phyloP scores from a whole-genome alignment of 225 moss, liverwort and hornwort species.

The Marchantia polymorpha region DNA sequence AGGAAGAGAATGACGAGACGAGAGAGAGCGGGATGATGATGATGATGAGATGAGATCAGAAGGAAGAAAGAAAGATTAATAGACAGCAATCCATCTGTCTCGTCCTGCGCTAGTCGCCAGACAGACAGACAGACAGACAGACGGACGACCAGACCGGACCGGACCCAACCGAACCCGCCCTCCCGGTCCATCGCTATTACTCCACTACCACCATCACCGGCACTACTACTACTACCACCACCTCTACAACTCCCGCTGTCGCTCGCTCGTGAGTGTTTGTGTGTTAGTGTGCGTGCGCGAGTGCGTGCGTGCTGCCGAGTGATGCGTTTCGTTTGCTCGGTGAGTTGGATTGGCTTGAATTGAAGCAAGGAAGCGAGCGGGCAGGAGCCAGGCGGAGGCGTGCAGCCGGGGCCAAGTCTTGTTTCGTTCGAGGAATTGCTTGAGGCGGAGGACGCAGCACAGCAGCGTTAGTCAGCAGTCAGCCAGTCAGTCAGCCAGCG shows the following conservation, averaged over 20 bases:
- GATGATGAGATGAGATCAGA: not conserved
- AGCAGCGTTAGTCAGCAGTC: not conserved
- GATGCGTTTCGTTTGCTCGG: not conserved
- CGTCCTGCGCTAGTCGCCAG: not conserved
- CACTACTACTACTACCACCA: too few species aligned
- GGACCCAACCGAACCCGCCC: too few species aligned
- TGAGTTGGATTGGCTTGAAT: not conserved
- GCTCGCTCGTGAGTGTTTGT: not conserved
- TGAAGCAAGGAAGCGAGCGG: not conserved
- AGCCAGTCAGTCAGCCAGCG: not conserved
- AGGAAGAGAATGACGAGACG: too few species aligned
- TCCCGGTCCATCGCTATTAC: too few species aligned
- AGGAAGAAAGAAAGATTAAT: not conserved
- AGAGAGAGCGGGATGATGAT: not conserved
- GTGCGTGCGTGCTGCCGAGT: not conserved
- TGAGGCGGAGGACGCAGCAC: not conserved
- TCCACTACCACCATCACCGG: too few species aligned
- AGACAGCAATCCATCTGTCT: not conserved
- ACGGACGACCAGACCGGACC: not conserved
- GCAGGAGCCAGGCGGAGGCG: not conserved
- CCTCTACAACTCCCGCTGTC: not conserved
- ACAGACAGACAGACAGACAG: too few species aligned
- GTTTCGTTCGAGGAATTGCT: not conserved
- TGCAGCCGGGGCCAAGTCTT: not conserved
- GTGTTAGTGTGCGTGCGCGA: not conserved